These are phyloP conservation scores for Rubus parviflorus DNA, from an alignment of 306 rosid species.

Conservation along the genomic window DNA sequence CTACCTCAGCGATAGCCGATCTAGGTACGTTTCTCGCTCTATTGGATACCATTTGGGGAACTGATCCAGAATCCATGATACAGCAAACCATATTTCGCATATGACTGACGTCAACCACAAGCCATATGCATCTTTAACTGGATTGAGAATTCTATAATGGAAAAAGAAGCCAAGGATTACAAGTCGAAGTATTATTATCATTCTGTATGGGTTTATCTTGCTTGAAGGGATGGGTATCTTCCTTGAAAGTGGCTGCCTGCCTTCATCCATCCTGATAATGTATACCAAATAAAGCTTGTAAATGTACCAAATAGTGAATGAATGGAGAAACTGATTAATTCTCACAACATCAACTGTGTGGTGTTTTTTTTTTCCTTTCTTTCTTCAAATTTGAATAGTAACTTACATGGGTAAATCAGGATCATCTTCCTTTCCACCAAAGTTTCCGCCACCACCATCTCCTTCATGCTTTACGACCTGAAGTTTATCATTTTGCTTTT, in stretches of 20 bases:
- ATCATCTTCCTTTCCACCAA: constrained; percentile 67
- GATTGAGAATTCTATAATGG: constrained; percentile 92
- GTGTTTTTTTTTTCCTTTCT: not conserved
- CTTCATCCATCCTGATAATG: constrained; percentile 94
- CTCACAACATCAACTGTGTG: not conserved
- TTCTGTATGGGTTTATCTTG: constrained; percentile 96
- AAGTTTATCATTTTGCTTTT: constrained; percentile 80
- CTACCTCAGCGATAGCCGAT: constrained; percentile 85
- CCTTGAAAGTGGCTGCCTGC: constrained; percentile 92
- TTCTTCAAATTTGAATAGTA: not conserved
- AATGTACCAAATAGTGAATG: constrained; percentile 1
- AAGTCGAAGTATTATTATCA: constrained; percentile 77
- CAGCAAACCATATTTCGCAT: constrained; percentile 98
- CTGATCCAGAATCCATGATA: constrained; percentile 94
- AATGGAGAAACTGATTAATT: not conserved
- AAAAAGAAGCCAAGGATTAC: constrained; percentile 77
- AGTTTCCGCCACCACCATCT: constrained; percentile 43
- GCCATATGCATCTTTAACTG: constrained; percentile 90
- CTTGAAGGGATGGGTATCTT: constrained; percentile 82
- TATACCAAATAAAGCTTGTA: constrained; percentile 17
- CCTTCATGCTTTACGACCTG: constrained; percentile 94
- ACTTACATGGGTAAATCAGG: constrained; percentile 85
- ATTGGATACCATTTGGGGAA: constrained; percentile 97
- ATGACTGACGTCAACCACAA: constrained; percentile 97
- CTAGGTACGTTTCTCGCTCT: constrained; percentile 91